Base-by-base conservation (phyloP, 306 rosid genomes). In the Malus sieversii region DNA sequence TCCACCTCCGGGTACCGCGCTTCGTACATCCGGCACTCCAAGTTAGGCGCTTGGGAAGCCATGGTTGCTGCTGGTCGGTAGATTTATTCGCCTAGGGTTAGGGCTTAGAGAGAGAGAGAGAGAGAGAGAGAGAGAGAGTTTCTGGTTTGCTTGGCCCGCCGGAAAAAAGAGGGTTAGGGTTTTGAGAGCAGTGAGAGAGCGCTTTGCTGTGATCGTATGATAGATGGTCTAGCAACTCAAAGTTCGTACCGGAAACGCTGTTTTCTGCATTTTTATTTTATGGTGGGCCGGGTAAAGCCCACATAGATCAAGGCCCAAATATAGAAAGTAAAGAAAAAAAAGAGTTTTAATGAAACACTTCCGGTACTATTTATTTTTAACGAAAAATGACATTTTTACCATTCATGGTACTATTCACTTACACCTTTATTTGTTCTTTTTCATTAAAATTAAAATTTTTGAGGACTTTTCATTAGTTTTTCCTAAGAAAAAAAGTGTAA, bases 11-110 rank as follows among this genome's bases (percentile, higher is more conserved):
- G 99, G 75, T 92, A 95, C 74, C 63, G 85, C 20, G 97, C 82
- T 40, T 95, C 99, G 93, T 92, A 95, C 99, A 92, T 95, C 0
- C 97, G 95, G 70, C 99, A 92, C 78, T 95, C 97, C 4, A 92
- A 81, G 61, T 95, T 95, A 53, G 96, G 87, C 33, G 79, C 30
- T 13, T 86, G 84, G 74, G 86, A 78, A 51, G 85, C 90, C 90
- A 86, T 86, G 23, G 58, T 32, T 20, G 58, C 25, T 40, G 38
- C 42, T 38, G 58, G 13, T 18, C 29, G 1, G 14, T 8, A 2
- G 45, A 32, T 64, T 16, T 45, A 18, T 8, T 32, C 22, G 19
- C 11, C 38, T 27, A 59, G 45, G n/a, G 9, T 60, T 44, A 59
- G 60, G n/a, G n/a, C 42, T 44, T 4, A 33, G 60, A 48, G 45